Base-by-base conservation (phyloP, 148 eudicot genomes). In the Cornus kousa region DNA sequence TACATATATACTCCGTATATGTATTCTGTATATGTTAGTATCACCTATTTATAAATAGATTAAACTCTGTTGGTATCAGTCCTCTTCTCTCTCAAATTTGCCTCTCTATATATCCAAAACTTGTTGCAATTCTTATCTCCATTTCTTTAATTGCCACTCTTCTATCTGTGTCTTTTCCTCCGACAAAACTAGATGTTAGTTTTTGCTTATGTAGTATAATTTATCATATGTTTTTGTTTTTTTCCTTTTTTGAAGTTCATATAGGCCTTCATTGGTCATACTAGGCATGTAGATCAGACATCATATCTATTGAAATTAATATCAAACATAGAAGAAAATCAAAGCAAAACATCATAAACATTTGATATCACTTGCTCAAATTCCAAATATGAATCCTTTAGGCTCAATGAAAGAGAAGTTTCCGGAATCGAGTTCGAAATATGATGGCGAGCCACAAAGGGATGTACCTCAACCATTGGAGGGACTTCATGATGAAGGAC, bases 381-480 rank as follows among this genome's bases (percentile, higher is more conserved):
- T 13, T 16, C 64, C 20, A 57, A 0, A 17, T 67, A 85, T 85
- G 87, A 60, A 85, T 71, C 80, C 82, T 48, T 14, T 70, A 19
- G 75, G 62, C 65, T n/a, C 5, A 14, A 28, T 28, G 28, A 78
- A 76, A 66, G 71, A 79, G 14, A 83, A 82, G 64, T 71, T 82
- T 14, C 40, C 69, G 2, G 50, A 67, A 37, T 46, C 76, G 9
- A 71, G 37, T 69, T 69, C 68, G 23, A 55, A 64, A 67, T 31
- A 75, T 69, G 19, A 46, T 23, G 31, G 72, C 20, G 55, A 37
- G 71, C 40, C 40, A 7, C 33, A 43, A 10, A 14, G 55, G 11
- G 37, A 16, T 3, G 40, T 73, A 69, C 90, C 88, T 74, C 86
- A 82, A n/a, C 88, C 90, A 70, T 70, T 81, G 78, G 92, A 87